Base-by-base conservation (phyloP, 2,329 filamentous ascomycete species). In the Cercospora brassicicola region DNA sequence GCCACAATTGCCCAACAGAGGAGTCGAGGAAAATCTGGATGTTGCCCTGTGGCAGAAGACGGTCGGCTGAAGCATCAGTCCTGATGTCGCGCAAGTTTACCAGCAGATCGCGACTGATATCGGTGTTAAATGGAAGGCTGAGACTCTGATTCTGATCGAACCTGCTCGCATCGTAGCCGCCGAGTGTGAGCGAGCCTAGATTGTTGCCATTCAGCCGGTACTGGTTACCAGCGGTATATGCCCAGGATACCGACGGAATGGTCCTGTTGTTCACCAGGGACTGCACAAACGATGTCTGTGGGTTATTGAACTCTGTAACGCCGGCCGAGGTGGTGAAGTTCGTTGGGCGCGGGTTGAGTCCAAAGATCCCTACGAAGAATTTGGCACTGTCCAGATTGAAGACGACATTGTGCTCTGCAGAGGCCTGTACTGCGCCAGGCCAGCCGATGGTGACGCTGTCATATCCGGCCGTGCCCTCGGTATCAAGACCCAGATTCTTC, bases 1-100 rank as follows among this genome's bases (percentile, higher is more conserved):
- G 81, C 85, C 87, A 91, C 4, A 91, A 79, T 71, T 87, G 88
- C 1, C 88, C 86, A 0, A 88, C 87, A 0, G 88, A 87, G 68
- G 86, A 88, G 75, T 91, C 89, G 65, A 92, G 85, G 63, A 87
- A 74, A 23, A 86, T 86, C 13, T 71, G 71, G 11, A 79, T 76
- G 2, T 69, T 60, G 7, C 77, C 74, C 51, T 75, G 73, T 0
- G 75, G 75, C 0, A 78, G 66, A 11, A 78, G 69, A 56, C 73
- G 70, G 1, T 70, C 68, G n/a, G 70, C 69, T 15, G 72, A 68
- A 20, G 67, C 60, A 57, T 74, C 74, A 4, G 73, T 73, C 1
- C 71, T 75, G 60, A 80, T 76, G 4, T 69, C 61, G 59, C 75
- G 72, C 9, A 80, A 67, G 45, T 74, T 75, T 26, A 79, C 75